phyloP scores from a whole-genome alignment of 495 filamentous ascomycete genomes.

The Poronia punctata region DNA sequence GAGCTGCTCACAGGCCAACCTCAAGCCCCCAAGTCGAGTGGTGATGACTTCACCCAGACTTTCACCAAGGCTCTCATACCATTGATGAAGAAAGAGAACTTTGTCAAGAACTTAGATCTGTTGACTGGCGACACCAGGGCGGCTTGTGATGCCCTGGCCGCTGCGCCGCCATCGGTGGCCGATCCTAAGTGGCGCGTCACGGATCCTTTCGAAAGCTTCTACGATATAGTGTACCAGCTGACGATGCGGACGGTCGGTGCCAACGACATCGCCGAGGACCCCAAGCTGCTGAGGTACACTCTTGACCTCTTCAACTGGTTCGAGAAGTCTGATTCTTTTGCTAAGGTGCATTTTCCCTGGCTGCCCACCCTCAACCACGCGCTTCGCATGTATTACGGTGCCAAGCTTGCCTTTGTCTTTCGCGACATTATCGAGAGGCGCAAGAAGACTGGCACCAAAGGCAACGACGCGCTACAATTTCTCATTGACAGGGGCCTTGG shows the following conservation, averaged over 20 bases:
- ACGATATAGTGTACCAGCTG: slow-evolving; percentile 34
- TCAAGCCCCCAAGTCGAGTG: slow-evolving; percentile 9
- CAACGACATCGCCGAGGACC: slow-evolving; percentile 36
- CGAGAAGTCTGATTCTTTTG: slow-evolving; percentile 21
- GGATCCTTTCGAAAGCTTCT: slow-evolving; percentile 36
- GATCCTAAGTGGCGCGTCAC: slow-evolving; percentile 20
- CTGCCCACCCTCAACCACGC: slow-evolving; percentile 23
- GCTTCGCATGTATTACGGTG: slow-evolving; percentile 26
- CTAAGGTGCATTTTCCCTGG: slow-evolving; percentile 39
- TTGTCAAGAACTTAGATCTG: slow-evolving; percentile 24
- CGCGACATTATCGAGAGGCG: slow-evolving; percentile 32
- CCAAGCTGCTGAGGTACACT: slow-evolving; percentile 21
- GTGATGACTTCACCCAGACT: slow-evolving; percentile 8
- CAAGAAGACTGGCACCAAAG: slow-evolving; percentile 25
- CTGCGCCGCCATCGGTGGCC: slow-evolving; percentile 12
- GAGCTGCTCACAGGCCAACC: slow-evolving; percentile 19
- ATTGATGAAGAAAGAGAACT: slow-evolving; percentile 23
- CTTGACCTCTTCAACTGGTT: slow-evolving; percentile 31
- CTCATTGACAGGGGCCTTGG: slow-evolving; percentile 35
- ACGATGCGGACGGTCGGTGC: slow-evolving; percentile 34
- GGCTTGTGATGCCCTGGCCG: slow-evolving; percentile 18
- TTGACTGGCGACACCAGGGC: slow-evolving; percentile 26
- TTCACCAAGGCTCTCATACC: slow-evolving; percentile 14
- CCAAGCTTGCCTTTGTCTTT: slow-evolving; percentile 33
- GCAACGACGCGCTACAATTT: slow-evolving; percentile 40